A percentile compares a stretch with the other conserved stretches of the same genome.
These are phyloP conservation scores for Venturia effusa DNA, from an alignment of 2,329 filamentous ascomycete species.

Conservation along the genomic window DNA sequence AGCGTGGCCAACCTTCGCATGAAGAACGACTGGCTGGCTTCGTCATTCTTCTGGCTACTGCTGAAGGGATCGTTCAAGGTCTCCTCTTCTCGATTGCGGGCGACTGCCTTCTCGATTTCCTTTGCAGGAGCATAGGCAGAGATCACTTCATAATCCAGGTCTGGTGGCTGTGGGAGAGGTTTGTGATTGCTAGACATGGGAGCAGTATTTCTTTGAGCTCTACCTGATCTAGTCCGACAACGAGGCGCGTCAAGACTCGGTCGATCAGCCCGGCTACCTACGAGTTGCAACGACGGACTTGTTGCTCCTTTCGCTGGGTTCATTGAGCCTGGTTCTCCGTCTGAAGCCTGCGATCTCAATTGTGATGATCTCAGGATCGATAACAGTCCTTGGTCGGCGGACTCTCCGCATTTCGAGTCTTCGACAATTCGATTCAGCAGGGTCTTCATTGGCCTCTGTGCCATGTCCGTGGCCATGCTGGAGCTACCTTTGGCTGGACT, in stretches of 20 bases:
- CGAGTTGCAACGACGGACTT: not conserved
- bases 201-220: not conserved
- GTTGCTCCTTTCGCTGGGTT: not conserved
- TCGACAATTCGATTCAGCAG: not conserved
- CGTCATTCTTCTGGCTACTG: not conserved
- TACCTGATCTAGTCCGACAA: not conserved
- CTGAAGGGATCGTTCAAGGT: not conserved
- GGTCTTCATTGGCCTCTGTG: not conserved
- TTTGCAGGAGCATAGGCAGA: not conserved
- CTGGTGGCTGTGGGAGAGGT: not conserved
- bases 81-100: not conserved
- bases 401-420: not conserved
- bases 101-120: not conserved
- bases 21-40: not conserved
- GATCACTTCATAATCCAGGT: not conserved
- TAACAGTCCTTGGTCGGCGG: not conserved
- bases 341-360: not conserved
- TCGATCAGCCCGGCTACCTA: not conserved
- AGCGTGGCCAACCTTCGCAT: not conserved
- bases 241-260: not conserved
- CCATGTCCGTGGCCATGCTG: not conserved
- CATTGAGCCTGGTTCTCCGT: not conserved
- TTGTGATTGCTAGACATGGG: constrained; percentile 3
- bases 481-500: not conserved
- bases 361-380: not conserved